Evolutionary conservation across 2,329 filamentous ascomycete species (phyloP).

Genomic region (Fusarium sp.): DNA sequence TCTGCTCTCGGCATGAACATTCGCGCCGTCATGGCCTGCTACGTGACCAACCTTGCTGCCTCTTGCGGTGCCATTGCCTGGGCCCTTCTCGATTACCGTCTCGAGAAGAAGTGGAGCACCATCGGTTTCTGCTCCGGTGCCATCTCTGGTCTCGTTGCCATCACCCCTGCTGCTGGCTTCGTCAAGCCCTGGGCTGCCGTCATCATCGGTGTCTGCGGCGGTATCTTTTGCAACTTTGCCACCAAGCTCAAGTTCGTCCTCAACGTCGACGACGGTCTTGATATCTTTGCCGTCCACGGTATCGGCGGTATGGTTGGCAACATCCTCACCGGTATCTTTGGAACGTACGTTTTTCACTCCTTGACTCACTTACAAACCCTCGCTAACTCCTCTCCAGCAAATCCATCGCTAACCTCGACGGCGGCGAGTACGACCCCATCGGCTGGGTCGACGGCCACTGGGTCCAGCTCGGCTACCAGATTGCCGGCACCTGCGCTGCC

Average conservation of each 20-base stretch:
- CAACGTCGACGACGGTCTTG: constrained; percentile 86
- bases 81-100: constrained; percentile 87
- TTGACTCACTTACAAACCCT: background rate
- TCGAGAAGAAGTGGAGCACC: constrained; percentile 95
- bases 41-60: constrained; percentile 89
- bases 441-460: constrained; percentile 80
- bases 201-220: constrained; percentile 69
- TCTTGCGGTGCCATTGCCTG: constrained; percentile 85
- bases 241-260: constrained; percentile 84
- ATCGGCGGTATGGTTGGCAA: constrained; percentile 86
- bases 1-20: constrained; percentile 84
- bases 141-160: constrained; percentile 88
- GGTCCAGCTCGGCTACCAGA: constrained; percentile 77
- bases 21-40: constrained; percentile 88
- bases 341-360: constrained; percentile 62
- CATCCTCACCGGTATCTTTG: constrained; percentile 81
- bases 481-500: constrained; percentile 74
- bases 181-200: constrained; percentile 75
- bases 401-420: constrained; percentile 80
- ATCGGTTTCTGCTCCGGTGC: constrained; percentile 93
- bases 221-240: constrained; percentile 81
- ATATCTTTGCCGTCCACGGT: constrained; percentile 91
- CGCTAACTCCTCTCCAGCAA: constrained; percentile 56
- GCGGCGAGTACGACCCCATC: constrained; percentile 67
- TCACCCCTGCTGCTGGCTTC: constrained; percentile 85